Base-by-base conservation (phyloP, 805 yeast genomes). In the Yarrowia hollandica region DNA sequence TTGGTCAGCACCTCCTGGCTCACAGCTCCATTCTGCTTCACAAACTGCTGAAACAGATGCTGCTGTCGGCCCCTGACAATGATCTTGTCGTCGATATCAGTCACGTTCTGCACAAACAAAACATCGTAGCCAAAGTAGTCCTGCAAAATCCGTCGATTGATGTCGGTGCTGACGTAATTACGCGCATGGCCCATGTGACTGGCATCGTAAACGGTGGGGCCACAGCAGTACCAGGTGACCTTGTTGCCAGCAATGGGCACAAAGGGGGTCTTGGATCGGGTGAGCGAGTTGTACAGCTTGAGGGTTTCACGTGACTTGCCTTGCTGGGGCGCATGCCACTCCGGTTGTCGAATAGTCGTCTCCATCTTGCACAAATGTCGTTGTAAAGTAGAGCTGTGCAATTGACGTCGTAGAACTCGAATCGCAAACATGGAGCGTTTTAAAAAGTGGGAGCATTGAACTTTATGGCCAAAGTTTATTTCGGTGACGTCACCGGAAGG, bases 111-210 rank as follows among this genome's bases (percentile, higher is more conserved):
- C 42, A 94, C 90, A 73, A 91, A 94, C 48, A 78, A 79, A 41
- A 94, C 82, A 65, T 89, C 84, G 74, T 89, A 94, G 18, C 96
- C 96, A 73, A 94, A 94, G 72, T 90, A 92, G 72, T 92, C 89
- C 71, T 86, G 90, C 64, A 94, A 71, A 54, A 94, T 81, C 65
- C 99, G 81, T 71, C 99, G 83, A 70, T 90, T 88, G 69, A 94
- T 90, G 72, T 94, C 99, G 57, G 88, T 88, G 9, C 96, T 83
- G 52, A 94, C 98, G 68, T 94, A 94, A 74, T 94, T 94, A 72
- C 99, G 80, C 12, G 99, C 99, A 72, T 94, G 99, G 19, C 99
- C 99, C 97, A 94, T 90, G 70, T 94, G 99, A 56, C 91, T 82
- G 30, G 94, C 83, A 73, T 94, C 96, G 69, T 94, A 94, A 14